These are phyloP conservation scores for Fagopyrum esculentum DNA, from an alignment of 148 eudicot species.

Conservation along the genomic window DNA sequence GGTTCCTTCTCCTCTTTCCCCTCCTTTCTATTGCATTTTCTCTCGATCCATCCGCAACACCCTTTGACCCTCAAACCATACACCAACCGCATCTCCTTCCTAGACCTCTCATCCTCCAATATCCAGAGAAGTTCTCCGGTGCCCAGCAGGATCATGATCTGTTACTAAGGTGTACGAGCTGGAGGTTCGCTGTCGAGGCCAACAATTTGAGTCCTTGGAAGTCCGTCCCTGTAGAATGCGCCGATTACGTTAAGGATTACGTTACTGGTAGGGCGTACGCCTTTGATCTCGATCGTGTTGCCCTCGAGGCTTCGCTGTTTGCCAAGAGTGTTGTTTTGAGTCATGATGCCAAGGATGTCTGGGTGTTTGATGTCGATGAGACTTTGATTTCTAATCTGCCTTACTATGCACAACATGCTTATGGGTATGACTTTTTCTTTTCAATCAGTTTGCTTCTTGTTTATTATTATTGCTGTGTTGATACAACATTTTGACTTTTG, in stretches of 20 bases:
- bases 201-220: conserved; percentile 82
- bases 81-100: conserved; percentile 28
- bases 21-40: conserved; percentile 21
- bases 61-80: conserved; percentile 4
- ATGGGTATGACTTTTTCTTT: conserved; percentile 46
- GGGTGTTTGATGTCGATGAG: conserved; percentile 95
- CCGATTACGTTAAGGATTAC: conserved; percentile 59
- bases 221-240: conserved; percentile 69
- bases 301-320: conserved; percentile 43
- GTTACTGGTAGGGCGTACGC: conserved; percentile 43
- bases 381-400: conserved; percentile 91
- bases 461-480: background rate
- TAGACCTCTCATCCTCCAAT: conserved; percentile 47
- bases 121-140: conserved; percentile 22
- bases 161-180: conserved; percentile 49
- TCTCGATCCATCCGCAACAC: conserved; percentile 17
- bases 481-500: background rate
- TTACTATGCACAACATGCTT: conserved; percentile 71
- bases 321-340: conserved; percentile 41
- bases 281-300: conserved; percentile 57
- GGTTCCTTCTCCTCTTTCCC: conserved; percentile 20
- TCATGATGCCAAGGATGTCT: conserved; percentile 57
- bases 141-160: conserved; percentile 31
- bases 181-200: conserved; percentile 81
- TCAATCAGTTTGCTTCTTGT: background rate